Base-by-base conservation (phyloP, 192 early-diverging fungal species). In the Dispira simplex region DNA sequence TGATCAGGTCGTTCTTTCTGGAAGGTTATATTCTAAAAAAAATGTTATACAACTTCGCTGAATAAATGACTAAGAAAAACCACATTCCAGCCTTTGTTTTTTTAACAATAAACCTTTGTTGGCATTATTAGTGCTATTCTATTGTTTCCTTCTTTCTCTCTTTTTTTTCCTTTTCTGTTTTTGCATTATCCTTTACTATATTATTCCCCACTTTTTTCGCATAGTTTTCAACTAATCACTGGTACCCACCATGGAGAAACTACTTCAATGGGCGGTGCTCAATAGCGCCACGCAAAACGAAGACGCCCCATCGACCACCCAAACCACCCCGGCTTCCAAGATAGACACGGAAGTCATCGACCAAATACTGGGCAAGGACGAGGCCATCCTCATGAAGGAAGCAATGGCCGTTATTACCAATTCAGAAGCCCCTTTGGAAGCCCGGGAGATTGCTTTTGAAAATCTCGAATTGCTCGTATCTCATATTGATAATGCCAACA, bases 391-490 rank as follows among this genome's bases (percentile, higher is more conserved):
- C 53, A 96, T 97, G 92, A 81, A 81, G 68, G 81, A 98, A 63
- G 90, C 89, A 67, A 66, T 95, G 27, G 84, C 81, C 8, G 78
- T 81, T 5, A 79, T 89, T 46, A 76, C 79, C 54, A 76, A 83
- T 56, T 46, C 80, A 0, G 77, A 80, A 18, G 80, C 77, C 9
- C 58, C 71, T 32, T 32, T 85, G 0, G 80, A 85, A 3, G 86
- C 87, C 14, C 87, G 85, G 64, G 76, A 83, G 27, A 73, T 81
- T 8, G 96, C 96, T 1, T 81, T 95, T 64, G 96, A 99, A 60
- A 90, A 96, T 63, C 79, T 99, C 14, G 93, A 99, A 74, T 79
- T 94, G 83, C 74, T 91, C 20, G 84, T 90, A 8, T 89, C 90
- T 68, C 82, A 85, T 39, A 81, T 92, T 21, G 91, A 97, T 75